Evolutionary conservation across 192 early-diverging fungal species (phyloP), one percentile per base, ranked within the genome.

Genomic region (Backusella sp.): DNA sequence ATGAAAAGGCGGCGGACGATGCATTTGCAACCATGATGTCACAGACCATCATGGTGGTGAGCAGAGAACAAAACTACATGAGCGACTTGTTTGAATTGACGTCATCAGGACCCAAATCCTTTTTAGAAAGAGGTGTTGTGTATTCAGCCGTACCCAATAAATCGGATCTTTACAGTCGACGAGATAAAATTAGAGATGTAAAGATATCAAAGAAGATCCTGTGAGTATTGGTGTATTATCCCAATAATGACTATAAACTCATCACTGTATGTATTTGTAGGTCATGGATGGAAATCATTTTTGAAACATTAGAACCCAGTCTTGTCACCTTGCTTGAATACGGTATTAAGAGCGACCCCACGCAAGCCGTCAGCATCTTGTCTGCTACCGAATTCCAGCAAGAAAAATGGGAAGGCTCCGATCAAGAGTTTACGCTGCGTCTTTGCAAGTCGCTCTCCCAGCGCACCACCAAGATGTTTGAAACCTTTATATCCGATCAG

Each of bases 61-160:
- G 94, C 12, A 84, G 93, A 2, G 96, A 97, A 82, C 95, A 98
- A 83, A 98, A 98, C 82, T 96, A 94, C 76, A 88, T 97, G 59
- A 88, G 90, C 19, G 96, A 97, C 73, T 82, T 96, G 35, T 98
- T 99, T 68, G 88, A 92, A 78, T 78, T 89, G 76, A 83, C 81
- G 66, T 85, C 77, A 19, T 84, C 56, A 71, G 84, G 79, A 72
- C 85, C 79, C 69, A 83, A 85, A 79, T 83, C 70, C 68, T 87
- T 85, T 78, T 72, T 76, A 71, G 78, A 80, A 78, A 76, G 87
- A 74, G 74, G 84, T 83, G 66, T 80, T 42, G 70, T 82, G 23
- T 76, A 72, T 42, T 52, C 66, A 7, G 68, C 72, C 8, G 36
- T 83, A 68, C 74, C 77, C 34, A 80, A 81, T 39, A 78, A 88